Evolutionary conservation across 257 asterid species (phyloP), one percentile per base, ranked within the genome.

Genomic region (Perilla frutescens): DNA sequence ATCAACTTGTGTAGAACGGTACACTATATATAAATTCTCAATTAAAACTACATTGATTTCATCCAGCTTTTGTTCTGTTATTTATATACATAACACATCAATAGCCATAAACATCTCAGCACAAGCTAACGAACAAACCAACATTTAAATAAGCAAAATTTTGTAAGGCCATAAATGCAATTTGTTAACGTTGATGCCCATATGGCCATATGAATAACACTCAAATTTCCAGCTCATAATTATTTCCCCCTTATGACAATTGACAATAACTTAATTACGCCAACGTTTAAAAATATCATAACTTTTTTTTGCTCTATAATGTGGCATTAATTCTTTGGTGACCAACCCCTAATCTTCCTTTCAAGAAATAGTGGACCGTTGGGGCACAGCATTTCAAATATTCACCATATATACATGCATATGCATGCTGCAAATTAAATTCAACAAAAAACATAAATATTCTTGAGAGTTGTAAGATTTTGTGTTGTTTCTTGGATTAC

Each of bases 361-460:
- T 70, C 39, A 44, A 70, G 72, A 63, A 34, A 7, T 70, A 70
- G 73, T 70, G 54, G 68, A 63, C 81, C 81, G 81, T 77, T 77
- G 70, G 73, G 66, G 45, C n/a, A 54, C 68, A 8, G 8, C 20
- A 7, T 70, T 76, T 77, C 60, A 77, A 63, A 70, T 31, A 14
- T 53, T 29, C 54, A 43, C 41, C 49, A 13, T 49, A 47, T 14
- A 7, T 4, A 2, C 29, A 13, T 5, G 36, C 13, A 29, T 49
- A 39, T 60, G 43, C 76, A 75, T 60, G n/a, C 62, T 58, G n/a
- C n/a, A n/a, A n/a, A n/a, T n/a, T 58, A 51, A 66, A 48, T n/a
- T 7, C 55, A 59, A 49, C 53, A 13, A n/a, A 12, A 7, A 39
- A 26, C 3, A 14, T 6, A 37, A 32, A 53, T 60, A 69, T 32